Base-by-base conservation (phyloP, 139 green algal species). In the Micractinium conductrix region DNA sequence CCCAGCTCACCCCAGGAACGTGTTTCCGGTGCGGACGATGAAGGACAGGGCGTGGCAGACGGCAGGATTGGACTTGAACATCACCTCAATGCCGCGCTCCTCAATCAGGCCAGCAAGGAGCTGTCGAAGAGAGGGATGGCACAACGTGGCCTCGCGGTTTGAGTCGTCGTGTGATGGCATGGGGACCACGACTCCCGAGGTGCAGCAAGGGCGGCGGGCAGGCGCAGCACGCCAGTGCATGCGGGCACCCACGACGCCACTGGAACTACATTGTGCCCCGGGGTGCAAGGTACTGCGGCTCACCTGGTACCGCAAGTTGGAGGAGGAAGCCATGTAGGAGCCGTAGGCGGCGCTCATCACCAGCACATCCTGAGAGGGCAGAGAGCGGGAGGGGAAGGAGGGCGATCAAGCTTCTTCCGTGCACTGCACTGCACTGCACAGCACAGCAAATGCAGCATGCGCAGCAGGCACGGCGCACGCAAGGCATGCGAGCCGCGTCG, bases 311-410 rank as follows among this genome's bases (percentile, higher is more conserved):
- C 96, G 92, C 73, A 99, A 84, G 92, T 99, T 99, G 87, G 87
- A 94, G 28, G 90, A 96, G 19, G 94, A 87, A 30, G 92, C 93
- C 97, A 99, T 99, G 93, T 99, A 99, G 0, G 90, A 84, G n/a
- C 93, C 97, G 84, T 99, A 99, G 0, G 93, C 93, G 2, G 92
- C 80, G 44, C 87, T 94, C 45, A 94, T 98, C 22, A 76, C 74
- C 10, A 98, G 50, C 76, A 98, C 91, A 84, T 98, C 87, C 89
- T 98, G 95, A 38, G 44, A 24, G 67, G 17, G 40, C 24, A 74
- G 60, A 1, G 35, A 14, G 45, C 12, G 22, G 55, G 16, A 33
- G 14, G 10, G 28, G 26, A 38, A 38, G 38, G 40, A 9, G 19
- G 2, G 37, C 21, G 67, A 45, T 35, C 37, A 48, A n/a, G n/a